Evolutionary conservation across 768 basidiomycete genomes (phyloP), one percentile per base, ranked within the genome.

Genomic region (Suillus decipiens): DNA sequence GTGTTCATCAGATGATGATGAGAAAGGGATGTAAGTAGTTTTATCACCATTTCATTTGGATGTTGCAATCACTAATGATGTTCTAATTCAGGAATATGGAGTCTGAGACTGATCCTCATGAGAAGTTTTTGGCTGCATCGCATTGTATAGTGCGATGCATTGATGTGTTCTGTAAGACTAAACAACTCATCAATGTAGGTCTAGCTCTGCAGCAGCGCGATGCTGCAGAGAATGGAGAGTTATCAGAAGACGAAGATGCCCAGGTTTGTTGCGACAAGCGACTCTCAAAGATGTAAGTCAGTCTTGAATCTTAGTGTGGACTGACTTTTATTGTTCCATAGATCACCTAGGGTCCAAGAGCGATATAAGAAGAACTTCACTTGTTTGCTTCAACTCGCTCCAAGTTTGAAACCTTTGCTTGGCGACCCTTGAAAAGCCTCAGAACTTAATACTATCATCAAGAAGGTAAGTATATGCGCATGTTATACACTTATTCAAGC

Each of bases 131-230:
- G 0, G 28, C 19, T 8, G 57, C 63, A 3, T 42, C 56, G 15
- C 37, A 17, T 42, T 33, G 36, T 1, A 56, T 66, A 12, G 51
- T 55, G 15, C 45, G 14, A 15, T 66, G 63, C 19, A 31, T 66
- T 0, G 47, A 66, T 2, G 39, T 66, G 6, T 66, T 43, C 31
- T 66, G 66, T 24, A 33, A 66, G 10, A 47, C 45, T 5, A 24
- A 47, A 47, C 45, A 47, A 47, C 45, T 47, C 2, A 47, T 47
- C 2, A 47, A 24, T 47, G 12, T 47, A 47, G 45, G 45, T 47
- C 1, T 47, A 2, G 22, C 45, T 22, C 45, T 47, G 22, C 45
- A 47, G 45, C 45, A 24, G 45, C 22, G 11, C 12, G 22, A 47
- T 24, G 45, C 45, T 47, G 60, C 17, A 28, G 63, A 55, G 36